Evolutionary conservation across 306 rosid species (phyloP).

Genomic region (Cajanus cajan): DNA sequence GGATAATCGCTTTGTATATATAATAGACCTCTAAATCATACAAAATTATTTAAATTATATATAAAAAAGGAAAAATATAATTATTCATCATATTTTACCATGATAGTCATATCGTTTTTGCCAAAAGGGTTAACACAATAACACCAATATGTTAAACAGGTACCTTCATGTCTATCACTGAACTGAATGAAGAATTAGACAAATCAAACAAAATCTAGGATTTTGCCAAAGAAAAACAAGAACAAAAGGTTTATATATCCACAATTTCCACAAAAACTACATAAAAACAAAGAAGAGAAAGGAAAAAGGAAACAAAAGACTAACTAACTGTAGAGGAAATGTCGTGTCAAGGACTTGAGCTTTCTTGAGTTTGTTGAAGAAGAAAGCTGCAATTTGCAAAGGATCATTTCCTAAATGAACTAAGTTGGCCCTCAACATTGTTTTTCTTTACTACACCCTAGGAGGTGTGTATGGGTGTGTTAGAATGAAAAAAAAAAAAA

Average conservation of each 20-base stretch:
- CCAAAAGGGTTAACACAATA: neutral
- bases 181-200: neutral
- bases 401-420: constrained; percentile 46
- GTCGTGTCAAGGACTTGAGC: constrained; percentile 59
- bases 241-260: neutral
- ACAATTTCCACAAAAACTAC: neutral
- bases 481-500: neutral
- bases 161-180: neutral
- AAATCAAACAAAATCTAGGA: neutral
- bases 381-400: constrained; percentile 77
- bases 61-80: neutral
- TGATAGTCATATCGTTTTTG: neutral
- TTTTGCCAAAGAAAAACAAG: neutral
- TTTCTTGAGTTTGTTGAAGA: constrained; percentile 66
- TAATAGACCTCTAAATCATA: neutral
- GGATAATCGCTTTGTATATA: neutral
- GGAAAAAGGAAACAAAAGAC: constrained; percentile 12
- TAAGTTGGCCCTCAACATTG: constrained; percentile 48
- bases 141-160: constrained; percentile 17
- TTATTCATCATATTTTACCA: neutral
- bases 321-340: constrained; percentile 67
- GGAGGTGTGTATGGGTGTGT: neutral
- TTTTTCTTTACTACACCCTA: neutral
- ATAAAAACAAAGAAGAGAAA: neutral
- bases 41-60: neutral